Percentiles rank a stretch among this genome's conserved stretches.
phyloP scores from a whole-genome alignment of 2,329 filamentous ascomycete genomes.

The Talaromyces sp. region DNA sequence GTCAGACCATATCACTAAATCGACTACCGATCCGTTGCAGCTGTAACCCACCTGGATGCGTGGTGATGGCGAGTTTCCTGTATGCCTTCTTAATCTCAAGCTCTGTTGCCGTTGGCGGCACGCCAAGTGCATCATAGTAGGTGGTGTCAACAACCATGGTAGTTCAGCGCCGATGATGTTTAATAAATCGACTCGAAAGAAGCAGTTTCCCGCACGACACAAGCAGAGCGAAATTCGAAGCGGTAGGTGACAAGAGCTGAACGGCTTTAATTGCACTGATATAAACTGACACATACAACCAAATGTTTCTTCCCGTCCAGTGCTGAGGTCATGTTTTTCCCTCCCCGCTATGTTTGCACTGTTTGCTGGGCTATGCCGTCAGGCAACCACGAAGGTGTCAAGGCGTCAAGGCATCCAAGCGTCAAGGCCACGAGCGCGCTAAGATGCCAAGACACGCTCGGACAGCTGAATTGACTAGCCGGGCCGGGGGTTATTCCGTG shows the following conservation, averaged over 20 bases:
- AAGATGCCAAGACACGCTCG: neutral
- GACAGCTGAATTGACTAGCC: neutral
- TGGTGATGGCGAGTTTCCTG: slow-evolving; percentile 87
- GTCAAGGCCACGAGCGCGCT: neutral
- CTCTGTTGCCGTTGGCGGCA: slow-evolving; percentile 78
- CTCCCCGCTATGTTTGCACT: slow-evolving; percentile 18
- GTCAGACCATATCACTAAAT: neutral
- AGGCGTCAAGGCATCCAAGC: slow-evolving; percentile 7
- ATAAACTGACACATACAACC: neutral
- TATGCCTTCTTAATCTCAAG: slow-evolving; percentile 98
- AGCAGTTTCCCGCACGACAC: too few species aligned
- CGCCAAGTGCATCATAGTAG: slow-evolving; percentile 85
- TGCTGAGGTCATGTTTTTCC: slow-evolving; percentile 15
- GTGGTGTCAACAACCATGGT: slow-evolving; percentile 82
- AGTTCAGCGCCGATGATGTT: neutral
- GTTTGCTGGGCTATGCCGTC: slow-evolving; percentile 2
- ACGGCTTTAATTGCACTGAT: neutral
- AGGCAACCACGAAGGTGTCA: neutral
- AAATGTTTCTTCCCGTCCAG: neutral
- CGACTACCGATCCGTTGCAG: too few species aligned
- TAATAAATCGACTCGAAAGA: neutral
- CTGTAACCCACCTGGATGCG: slow-evolving; percentile 71
- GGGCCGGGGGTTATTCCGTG: slow-evolving; percentile 2
- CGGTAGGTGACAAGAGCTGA: neutral
- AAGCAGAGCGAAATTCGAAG: neutral